Evolutionary conservation across 177 flowering plant genomes (phyloP).

Genomic region (Vitis hybrid): DNA sequence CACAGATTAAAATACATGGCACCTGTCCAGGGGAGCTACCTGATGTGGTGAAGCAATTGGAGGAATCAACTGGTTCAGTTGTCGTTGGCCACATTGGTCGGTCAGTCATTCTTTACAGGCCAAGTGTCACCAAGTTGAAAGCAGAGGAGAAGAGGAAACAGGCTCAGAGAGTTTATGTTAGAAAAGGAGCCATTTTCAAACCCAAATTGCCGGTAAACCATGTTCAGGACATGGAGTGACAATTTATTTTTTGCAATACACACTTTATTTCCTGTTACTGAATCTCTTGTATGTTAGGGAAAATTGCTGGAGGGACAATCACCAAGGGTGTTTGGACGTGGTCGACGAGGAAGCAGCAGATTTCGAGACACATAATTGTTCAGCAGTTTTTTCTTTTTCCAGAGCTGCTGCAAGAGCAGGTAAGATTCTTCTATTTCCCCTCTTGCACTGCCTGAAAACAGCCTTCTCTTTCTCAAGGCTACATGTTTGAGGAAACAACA

Average conservation of each 20-base stretch:
- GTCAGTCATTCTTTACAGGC: slow-evolving; percentile 82
- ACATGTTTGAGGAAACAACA: too few species aligned
- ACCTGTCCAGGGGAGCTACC: slow-evolving; percentile 81
- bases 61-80: slow-evolving; percentile 76
- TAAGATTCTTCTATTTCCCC: too few species aligned
- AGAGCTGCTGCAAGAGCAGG: background rate
- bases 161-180: slow-evolving; percentile 34
- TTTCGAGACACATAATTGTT: background rate
- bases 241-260: background rate
- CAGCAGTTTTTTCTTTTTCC: background rate
- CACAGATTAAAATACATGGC: slow-evolving; percentile 76
- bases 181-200: slow-evolving; percentile 26
- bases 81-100: slow-evolving; percentile 86
- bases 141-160: slow-evolving; percentile 71
- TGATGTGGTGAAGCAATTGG: slow-evolving; percentile 76
- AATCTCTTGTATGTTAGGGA: background rate
- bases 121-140: slow-evolving; percentile 75
- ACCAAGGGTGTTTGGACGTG: slow-evolving; percentile 35
- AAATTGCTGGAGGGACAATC: slow-evolving; percentile 27
- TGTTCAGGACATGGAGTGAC: background rate
- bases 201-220: slow-evolving; percentile 31
- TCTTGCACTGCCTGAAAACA: too few species aligned
- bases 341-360: slow-evolving; percentile 53
- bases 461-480: background rate
- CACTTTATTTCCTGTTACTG: background rate